Evolutionary conservation across 1,284 basidiomycete genomes (phyloP), one percentile per base, ranked within the genome.

Genomic region (Phylloporus sp.): DNA sequence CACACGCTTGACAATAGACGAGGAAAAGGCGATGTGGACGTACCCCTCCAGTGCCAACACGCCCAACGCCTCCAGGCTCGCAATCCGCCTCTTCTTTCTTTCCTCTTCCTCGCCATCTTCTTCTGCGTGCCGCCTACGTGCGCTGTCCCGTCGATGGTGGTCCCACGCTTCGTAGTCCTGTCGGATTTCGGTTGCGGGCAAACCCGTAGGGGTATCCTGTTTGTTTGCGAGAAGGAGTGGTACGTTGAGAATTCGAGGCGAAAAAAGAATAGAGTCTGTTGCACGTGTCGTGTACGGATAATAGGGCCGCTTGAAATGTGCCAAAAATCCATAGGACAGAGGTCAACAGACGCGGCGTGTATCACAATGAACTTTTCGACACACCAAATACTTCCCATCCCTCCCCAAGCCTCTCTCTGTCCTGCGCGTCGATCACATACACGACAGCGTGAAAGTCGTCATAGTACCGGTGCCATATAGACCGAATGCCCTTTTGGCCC

Each of bases 351-450:
- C 69, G 63, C 51, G n/a, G 28, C 51, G 58, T 47, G 52, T 55
- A 22, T 42, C 6, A 47, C 31, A 15, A 61, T 8, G 6, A 39
- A 59, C 31, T 18, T 6, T 31, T 31, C 15, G 34, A 77, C 91
- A 64, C 78, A 96, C 95, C 94, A 72, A 98, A 98, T 10, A 95
- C 95, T 68, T 94, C 92, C 95, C 95, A 98, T 18, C 93, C 93
- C 80, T 97, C 95, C 61, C 90, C 87, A 50, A 98, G 78, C 44
- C 95, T 81, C 70, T 93, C 93, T 57, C 90, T 82, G 80, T 98
- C 95, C 62, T 91, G 86, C 7, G 94, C 94, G 74, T 98, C 95
- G 56, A 98, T 88, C 56, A 97, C 92, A 71, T 93, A 97, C 34
- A 92, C 93, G 51, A 98, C 93, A 13, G 95, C 95, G 75, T 98